Evolutionary conservation across 371 early-diverging fungal genomes (phyloP).

Genomic region (Mortierella sp.): DNA sequence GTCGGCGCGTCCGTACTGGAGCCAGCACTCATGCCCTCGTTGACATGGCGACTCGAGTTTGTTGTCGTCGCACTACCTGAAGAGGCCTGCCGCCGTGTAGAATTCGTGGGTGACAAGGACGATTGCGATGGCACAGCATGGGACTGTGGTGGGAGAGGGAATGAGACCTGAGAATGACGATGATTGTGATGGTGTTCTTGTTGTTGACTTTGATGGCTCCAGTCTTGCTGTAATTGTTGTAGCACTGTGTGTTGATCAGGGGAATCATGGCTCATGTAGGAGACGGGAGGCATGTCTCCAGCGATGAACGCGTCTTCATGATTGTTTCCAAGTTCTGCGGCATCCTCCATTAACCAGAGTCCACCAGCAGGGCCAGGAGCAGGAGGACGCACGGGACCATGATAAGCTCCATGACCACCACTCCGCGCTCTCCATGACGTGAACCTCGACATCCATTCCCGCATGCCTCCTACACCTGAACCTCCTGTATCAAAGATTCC

Average conservation of each 20-base stretch:
- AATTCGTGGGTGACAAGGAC: neutral
- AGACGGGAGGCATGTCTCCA: conserved; percentile 29
- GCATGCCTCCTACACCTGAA: neutral
- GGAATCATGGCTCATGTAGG: conserved; percentile 12
- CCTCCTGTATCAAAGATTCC: neutral
- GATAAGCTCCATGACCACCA: neutral
- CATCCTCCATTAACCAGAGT: conserved; percentile 26
- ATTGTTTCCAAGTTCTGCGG: neutral
- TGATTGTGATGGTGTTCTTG: neutral
- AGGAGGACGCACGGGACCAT: neutral
- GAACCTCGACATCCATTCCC: conserved; percentile 14
- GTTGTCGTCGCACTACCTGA: conserved; percentile 3
- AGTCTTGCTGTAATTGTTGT: neutral
- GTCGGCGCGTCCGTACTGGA: neutral
- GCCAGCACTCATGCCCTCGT: neutral
- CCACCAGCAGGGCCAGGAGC: conserved; percentile 9
- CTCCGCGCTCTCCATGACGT: conserved; percentile 11
- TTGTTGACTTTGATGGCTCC: too few species aligned
- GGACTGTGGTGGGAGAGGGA: neutral
- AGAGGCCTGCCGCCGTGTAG: too few species aligned
- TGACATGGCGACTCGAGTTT: neutral
- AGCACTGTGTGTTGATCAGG: neutral
- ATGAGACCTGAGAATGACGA: neutral
- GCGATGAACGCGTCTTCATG: conserved; percentile 3
- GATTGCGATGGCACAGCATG: neutral